A percentile compares a stretch with the other conserved stretches of the same genome.
Evolutionary conservation across 495 filamentous ascomycete species (phyloP).

Genomic region (Astrocystis sublimbata): DNA sequence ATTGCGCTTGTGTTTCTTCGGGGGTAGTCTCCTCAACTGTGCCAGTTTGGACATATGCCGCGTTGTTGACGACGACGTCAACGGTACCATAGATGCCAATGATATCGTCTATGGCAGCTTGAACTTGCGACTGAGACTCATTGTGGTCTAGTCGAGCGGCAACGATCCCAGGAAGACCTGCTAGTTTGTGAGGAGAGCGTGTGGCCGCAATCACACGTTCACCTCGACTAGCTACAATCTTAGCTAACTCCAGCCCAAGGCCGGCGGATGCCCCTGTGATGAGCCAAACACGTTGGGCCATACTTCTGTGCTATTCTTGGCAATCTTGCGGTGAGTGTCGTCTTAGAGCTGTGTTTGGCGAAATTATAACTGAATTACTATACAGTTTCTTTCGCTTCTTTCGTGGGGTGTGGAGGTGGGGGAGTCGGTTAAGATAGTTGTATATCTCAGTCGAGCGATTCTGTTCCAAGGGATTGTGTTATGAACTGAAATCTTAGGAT

Average conservation of each 20-base stretch:
- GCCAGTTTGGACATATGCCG: conserved; percentile 42
- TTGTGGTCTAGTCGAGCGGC: conserved; percentile 40
- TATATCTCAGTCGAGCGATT: neutral
- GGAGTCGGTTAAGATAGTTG: neutral
- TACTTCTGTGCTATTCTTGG: neutral
- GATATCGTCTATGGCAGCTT: conserved; percentile 29
- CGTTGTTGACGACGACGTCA: conserved; percentile 41
- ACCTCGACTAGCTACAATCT: conserved; percentile 46
- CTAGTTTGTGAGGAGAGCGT: conserved; percentile 40
- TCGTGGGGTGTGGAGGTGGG: neutral
- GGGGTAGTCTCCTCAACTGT: conserved; percentile 43
- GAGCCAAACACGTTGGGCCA: conserved; percentile 47
- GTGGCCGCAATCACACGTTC: conserved; percentile 57
- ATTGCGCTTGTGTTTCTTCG: conserved; percentile 41
- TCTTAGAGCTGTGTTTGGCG: no score
- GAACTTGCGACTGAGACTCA: conserved; percentile 31
- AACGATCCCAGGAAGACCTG: conserved; percentile 26
- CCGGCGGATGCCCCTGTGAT: conserved; percentile 58
- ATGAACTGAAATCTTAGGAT: no score
- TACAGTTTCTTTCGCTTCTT: neutral
- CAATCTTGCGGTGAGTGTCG: neutral
- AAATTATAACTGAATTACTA: no score
- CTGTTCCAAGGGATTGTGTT: no score
- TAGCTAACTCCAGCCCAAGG: conserved; percentile 51
- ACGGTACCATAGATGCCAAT: conserved; percentile 33